Evolutionary conservation across 768 basidiomycete species (phyloP).

Genomic region (Kwoniella pini): DNA sequence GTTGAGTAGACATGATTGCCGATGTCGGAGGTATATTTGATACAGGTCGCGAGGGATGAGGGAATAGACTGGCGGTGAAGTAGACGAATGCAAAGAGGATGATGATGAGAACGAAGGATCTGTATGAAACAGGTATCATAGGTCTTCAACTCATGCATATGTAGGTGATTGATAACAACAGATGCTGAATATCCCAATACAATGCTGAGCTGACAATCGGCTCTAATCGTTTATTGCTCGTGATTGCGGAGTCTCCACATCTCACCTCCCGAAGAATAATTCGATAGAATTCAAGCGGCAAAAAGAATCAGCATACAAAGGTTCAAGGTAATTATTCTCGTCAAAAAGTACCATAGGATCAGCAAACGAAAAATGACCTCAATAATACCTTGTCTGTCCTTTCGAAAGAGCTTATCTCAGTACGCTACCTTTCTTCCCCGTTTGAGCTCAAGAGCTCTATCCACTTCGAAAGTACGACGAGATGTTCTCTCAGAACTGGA

Average conservation of each 20-base stretch:
- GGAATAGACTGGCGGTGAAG: not conserved
- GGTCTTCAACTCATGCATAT: not conserved
- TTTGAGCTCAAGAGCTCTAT: conserved; percentile 21
- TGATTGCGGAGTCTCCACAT: conserved; percentile 5
- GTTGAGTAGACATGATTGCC: conserved; percentile 21
- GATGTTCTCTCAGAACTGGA: conserved; percentile 37
- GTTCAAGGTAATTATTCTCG: not conserved
- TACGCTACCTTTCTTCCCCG: too few relatives aligned
- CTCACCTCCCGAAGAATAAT: not conserved
- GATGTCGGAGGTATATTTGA: not conserved
- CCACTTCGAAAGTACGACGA: conserved; percentile 8
- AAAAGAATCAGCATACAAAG: not conserved
- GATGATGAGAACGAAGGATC: not conserved
- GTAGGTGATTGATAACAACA: too few relatives aligned
- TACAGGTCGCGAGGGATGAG: not conserved
- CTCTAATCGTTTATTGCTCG: not conserved
- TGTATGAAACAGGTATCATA: not conserved
- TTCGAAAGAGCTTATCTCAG: not conserved
- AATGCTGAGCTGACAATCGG: not conserved
- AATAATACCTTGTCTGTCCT: not conserved
- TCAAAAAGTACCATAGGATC: not conserved
- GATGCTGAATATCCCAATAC: not conserved
- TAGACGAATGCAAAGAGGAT: not conserved
- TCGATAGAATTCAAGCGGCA: not conserved
- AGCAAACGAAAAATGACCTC: not conserved